Percentiles rank a stretch among this genome's conserved stretches.
Evolutionary conservation across 371 early-diverging fungal species (phyloP).

Genomic region (Mortierella sp.): DNA sequence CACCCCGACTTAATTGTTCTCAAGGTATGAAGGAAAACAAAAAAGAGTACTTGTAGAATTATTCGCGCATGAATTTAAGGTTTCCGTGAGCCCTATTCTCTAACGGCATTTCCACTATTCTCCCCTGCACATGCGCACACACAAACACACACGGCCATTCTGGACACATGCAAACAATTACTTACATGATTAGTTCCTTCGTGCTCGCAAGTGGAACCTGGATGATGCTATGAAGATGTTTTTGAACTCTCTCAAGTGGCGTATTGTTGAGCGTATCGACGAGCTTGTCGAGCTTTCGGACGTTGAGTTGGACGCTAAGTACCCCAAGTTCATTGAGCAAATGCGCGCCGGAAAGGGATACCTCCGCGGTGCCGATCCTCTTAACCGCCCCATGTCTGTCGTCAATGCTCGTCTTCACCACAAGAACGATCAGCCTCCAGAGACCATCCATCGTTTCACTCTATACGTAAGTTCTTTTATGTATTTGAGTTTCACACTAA

Average conservation of each 20-base stretch:
- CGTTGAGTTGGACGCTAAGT: constrained; percentile 55
- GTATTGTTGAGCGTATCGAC: constrained; percentile 65
- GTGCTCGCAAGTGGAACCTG: constrained; percentile 86
- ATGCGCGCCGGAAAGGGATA: constrained; percentile 67
- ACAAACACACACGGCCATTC: not conserved
- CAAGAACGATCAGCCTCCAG: constrained; percentile 66
- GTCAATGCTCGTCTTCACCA: constrained; percentile 62
- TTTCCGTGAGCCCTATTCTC: not conserved
- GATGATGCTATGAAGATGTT: constrained; percentile 77
- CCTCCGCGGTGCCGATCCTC: constrained; percentile 71
- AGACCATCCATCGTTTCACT: constrained; percentile 72
- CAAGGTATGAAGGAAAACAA: constrained; percentile 33
- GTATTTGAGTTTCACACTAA: no score
- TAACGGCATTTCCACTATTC: not conserved
- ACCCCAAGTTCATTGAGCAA: constrained; percentile 60
- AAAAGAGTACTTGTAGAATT: not conserved
- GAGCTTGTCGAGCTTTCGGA: constrained; percentile 74
- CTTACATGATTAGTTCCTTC: constrained; percentile 65
- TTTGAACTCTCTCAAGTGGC: constrained; percentile 73
- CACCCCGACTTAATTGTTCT: constrained; percentile 78
- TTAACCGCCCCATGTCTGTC: constrained; percentile 53
- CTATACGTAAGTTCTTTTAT: constrained; percentile 73
- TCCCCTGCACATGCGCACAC: not conserved
- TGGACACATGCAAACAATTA: not conserved
- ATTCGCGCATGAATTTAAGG: not conserved